Base-by-base conservation (phyloP, 2,329 filamentous ascomycete genomes). In the Fusarium irregulare region DNA sequence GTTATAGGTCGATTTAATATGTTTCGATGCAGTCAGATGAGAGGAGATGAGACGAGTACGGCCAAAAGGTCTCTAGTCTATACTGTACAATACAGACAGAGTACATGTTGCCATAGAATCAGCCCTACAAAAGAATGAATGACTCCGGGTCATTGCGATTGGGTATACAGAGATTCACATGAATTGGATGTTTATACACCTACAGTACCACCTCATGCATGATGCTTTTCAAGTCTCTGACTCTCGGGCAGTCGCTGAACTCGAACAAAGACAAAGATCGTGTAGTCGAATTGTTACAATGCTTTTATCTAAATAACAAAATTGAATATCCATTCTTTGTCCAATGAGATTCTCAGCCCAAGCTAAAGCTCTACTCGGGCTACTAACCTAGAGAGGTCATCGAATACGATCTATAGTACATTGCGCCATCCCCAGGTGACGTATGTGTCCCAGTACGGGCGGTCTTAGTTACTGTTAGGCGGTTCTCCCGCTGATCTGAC, bases 11-110 rank as follows among this genome's bases (percentile, higher is more conserved):
- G 44, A 63, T 42, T 60, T 32, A n/a, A 41, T 12, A 40, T 27
- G 48, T 51, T 41, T 10, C 18, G 32, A n/a, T 71, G 68, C 64
- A 71, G 68, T 71, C 68, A 71, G 64, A 71, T 71, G 68, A 69
- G 53, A 25, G 23, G 23, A 25, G 23, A 25, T 25, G 23, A 25
- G 23, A 25, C 23, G 23, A 25, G 23, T 25, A 25, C 23, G 32
- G 42, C 23, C 49, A 34, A 34, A n/a, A 37, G 34, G 16, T 11
- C 9, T 37, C 34, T n/a, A n/a, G 16, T 37, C 34, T 37, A n/a
- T 37, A 37, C 34, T 37, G 16, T 16, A 30, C 9, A 49, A 14
- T 28, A 28, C 28, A 28, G 28, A 28, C 11, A 28, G 27, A 30
- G 46, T 12, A 30, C 14, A 48, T 44, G 63, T 42, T 55, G 53